Conservation (phyloP, 2,329 filamentous ascomycete species). For the Diaporthe helianthi region DNA sequence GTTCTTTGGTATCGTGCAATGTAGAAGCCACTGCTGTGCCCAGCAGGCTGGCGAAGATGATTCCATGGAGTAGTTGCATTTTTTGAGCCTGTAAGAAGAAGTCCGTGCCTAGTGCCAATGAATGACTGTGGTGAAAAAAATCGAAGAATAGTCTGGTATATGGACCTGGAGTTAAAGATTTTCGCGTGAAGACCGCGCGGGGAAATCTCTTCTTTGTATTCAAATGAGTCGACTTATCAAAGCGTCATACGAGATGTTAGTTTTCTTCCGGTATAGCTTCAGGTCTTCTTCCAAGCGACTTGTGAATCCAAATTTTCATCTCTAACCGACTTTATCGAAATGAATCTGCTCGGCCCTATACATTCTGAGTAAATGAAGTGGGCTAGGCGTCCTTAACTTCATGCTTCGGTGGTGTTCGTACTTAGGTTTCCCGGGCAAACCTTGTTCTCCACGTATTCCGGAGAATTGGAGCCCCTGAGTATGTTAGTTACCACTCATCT, state of each 20-base stretch:
- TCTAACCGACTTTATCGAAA: not conserved
- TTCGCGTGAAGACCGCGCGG: not conserved
- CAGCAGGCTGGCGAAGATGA: not conserved
- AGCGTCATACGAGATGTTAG: not conserved
- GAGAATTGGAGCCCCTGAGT: not conserved
- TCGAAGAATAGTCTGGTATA: not conserved
- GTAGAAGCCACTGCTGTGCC: not conserved
- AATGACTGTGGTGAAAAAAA: not conserved
- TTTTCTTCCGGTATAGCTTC: not conserved
- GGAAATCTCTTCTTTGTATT: not conserved
- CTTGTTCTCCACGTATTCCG: slow-evolving; percentile 8
- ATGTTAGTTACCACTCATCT: not conserved
- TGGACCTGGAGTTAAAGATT: no score
- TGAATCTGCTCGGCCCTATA: no score
- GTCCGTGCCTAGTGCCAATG: not conserved
- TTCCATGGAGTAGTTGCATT: not conserved
- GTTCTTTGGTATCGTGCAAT: not conserved
- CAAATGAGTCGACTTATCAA: not conserved
- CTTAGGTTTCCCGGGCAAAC: slow-evolving; percentile 22
- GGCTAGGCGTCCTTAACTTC: not conserved
- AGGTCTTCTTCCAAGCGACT: not conserved
- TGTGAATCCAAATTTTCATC: not conserved
- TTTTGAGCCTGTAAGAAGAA: not conserved
- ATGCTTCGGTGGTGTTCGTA: not conserved
- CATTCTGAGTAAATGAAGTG: not conserved